These are phyloP conservation scores for Ustilago curta DNA, from an alignment of 1,284 basidiomycete species.

Conservation along the genomic window DNA sequence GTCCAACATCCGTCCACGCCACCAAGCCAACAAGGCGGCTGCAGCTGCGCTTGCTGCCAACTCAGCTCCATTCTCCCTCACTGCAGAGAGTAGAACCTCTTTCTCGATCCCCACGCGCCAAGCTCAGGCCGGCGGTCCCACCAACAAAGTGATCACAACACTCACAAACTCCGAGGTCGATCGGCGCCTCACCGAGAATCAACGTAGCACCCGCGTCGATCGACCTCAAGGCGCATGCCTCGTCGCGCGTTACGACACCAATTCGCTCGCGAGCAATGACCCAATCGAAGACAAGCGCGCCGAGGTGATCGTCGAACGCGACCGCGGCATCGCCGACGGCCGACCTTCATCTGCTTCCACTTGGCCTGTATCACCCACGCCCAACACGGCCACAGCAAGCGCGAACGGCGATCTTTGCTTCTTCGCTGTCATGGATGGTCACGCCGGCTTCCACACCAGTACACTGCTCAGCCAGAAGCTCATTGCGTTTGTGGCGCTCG, in stretches of 20 bases:
- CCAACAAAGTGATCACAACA: slow-evolving; percentile 62
- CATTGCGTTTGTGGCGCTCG: slow-evolving; percentile 85
- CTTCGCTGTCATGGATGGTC: slow-evolving; percentile 92
- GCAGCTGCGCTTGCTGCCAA: slow-evolving; percentile 40
- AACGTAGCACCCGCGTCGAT: slow-evolving; percentile 62
- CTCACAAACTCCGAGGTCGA: slow-evolving; percentile 64
- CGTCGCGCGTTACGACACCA: slow-evolving; percentile 67
- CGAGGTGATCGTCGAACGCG: slow-evolving; percentile 67
- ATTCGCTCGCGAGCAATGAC: slow-evolving; percentile 64
- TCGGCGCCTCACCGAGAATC: slow-evolving; percentile 58
- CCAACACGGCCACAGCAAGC: slow-evolving; percentile 29
- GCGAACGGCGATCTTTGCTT: slow-evolving; percentile 71
- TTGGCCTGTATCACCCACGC: slow-evolving; percentile 14
- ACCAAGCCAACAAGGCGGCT: slow-evolving; percentile 37
- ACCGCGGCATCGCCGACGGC: slow-evolving; percentile 50
- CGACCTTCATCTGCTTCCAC: slow-evolving; percentile 23
- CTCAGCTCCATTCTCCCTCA: slow-evolving; percentile 49
- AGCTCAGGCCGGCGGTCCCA: slow-evolving; percentile 43
- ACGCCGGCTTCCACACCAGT: slow-evolving; percentile 86
- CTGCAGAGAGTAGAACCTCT: slow-evolving; percentile 44
- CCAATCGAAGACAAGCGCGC: slow-evolving; percentile 67
- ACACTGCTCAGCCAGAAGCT: slow-evolving; percentile 85
- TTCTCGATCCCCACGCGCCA: slow-evolving; percentile 62
- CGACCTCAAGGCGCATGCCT: slow-evolving; percentile 60
- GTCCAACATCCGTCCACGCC: slow-evolving; percentile 56